phyloP scores from a whole-genome alignment of 257 asterid genomes.

The Parsonsia alboflavescens region DNA sequence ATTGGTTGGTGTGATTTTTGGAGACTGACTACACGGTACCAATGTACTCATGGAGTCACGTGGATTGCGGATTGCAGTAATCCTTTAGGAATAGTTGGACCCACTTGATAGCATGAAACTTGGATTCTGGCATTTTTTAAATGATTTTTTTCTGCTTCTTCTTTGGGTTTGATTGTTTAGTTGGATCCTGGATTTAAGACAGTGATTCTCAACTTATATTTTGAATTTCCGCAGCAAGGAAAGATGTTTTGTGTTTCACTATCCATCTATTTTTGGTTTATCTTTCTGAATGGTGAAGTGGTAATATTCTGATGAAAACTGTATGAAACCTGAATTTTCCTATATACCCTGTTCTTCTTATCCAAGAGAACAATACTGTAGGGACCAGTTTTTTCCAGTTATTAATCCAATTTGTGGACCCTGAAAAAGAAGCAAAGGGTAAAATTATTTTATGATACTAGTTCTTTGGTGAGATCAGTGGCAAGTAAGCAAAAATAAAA shows the following conservation, averaged over 20 bases:
- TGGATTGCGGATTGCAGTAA: constrained; percentile 3
- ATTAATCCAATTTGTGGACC: background rate
- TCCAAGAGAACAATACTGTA: background rate
- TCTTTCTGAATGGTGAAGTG: background rate
- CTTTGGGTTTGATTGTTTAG: background rate
- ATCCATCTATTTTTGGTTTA: background rate
- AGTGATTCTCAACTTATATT: background rate
- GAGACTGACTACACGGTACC: background rate
- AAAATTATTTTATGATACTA: background rate
- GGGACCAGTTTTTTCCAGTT: background rate
- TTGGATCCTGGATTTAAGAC: background rate
- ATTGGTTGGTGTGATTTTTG: constrained; percentile 20
- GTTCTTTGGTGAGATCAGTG: background rate
- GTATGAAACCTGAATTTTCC: background rate
- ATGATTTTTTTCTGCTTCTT: no score
- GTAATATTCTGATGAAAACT: background rate
- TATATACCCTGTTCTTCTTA: background rate
- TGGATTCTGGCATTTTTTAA: background rate
- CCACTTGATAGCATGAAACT: background rate
- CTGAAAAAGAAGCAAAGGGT: background rate
- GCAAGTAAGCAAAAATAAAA: background rate
- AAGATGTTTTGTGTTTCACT: background rate
- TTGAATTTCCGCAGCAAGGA: background rate
- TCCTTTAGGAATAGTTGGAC: constrained; percentile 4
- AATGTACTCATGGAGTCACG: background rate